phyloP scores from a whole-genome alignment of 2,329 filamentous ascomycete species.

The Lachnellula arida region DNA sequence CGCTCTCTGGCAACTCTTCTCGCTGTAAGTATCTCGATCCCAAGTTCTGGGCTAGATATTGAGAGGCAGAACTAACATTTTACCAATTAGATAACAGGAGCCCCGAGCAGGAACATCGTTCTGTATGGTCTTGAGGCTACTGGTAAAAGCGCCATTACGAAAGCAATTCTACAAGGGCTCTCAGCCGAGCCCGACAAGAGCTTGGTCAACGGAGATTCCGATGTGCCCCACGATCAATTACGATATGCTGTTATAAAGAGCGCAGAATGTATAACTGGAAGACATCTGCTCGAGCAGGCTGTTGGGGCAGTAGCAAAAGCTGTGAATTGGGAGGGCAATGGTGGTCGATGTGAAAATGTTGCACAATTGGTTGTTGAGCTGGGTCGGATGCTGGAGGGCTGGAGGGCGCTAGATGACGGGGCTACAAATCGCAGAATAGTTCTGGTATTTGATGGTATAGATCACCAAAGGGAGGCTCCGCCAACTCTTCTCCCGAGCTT shows the following conservation, averaged over 20 bases:
- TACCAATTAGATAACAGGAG: slow-evolving; percentile 9
- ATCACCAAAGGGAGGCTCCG: slow-evolving; percentile 75
- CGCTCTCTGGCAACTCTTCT: slow-evolving; percentile 53
- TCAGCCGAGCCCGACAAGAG: slow-evolving; percentile 41
- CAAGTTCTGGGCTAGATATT: background rate
- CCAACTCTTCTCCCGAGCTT: slow-evolving; percentile 76
- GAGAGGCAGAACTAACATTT: background rate
- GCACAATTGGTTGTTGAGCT: slow-evolving; percentile 72
- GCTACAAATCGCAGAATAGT: slow-evolving; percentile 44
- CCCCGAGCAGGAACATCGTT: slow-evolving; percentile 53
- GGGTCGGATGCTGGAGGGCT: slow-evolving; percentile 49
- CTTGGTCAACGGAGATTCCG: slow-evolving; percentile 51
- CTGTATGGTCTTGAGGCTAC: slow-evolving; percentile 82
- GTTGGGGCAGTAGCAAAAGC: slow-evolving; percentile 53
- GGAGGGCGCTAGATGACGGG: slow-evolving; percentile 25
- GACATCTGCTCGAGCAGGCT: slow-evolving; percentile 72
- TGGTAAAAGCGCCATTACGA: slow-evolving; percentile 72
- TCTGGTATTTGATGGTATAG: slow-evolving; percentile 82
- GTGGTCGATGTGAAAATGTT: slow-evolving; percentile 72
- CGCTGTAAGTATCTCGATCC: slow-evolving; percentile 22
- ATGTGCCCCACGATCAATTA: slow-evolving; percentile 43
- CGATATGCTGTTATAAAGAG: slow-evolving; percentile 61
- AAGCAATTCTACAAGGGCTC: slow-evolving; percentile 52
- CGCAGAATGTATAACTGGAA: slow-evolving; percentile 70
- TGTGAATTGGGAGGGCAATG: slow-evolving; percentile 44